Conservation (phyloP, 176 grass and related monocot genomes). For the Raddia guianensis region DNA sequence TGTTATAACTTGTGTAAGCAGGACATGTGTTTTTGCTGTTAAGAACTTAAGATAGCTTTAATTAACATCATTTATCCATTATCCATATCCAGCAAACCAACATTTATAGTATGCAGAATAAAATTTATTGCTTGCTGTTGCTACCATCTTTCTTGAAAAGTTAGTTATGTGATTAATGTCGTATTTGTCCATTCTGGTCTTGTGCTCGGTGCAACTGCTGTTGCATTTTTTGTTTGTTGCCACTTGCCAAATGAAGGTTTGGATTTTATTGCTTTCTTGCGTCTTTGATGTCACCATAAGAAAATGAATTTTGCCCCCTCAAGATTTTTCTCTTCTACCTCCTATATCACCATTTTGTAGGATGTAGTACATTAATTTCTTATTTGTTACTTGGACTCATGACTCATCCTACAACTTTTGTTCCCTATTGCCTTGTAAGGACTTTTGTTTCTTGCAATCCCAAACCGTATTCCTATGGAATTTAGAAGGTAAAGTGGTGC, state of each 20-base stretch:
- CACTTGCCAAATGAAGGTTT: background rate
- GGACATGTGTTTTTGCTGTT: background rate
- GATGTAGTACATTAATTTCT: background rate
- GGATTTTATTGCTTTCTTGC: background rate
- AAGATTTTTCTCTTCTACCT: background rate
- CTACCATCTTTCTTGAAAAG: background rate
- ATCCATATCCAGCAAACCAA: background rate
- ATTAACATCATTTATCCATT: background rate
- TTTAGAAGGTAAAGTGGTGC: too few relatives aligned
- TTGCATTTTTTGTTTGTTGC: background rate
- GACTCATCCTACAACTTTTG: background rate
- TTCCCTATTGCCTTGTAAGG: background rate
- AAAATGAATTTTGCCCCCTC: background rate
- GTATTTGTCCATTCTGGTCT: background rate
- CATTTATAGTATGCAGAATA: background rate
- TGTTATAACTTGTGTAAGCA: background rate
- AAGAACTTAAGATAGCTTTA: background rate
- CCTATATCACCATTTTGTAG: background rate
- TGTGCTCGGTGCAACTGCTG: background rate
- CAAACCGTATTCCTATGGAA: too few relatives aligned
- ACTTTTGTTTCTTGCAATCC: background rate
- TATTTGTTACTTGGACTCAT: background rate
- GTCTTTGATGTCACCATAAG: background rate
- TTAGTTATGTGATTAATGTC: too few relatives aligned
- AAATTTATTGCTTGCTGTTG: background rate